Conservation (phyloP, 169 alveolate genomes). For the Cryptosporidium bovis region DNA sequence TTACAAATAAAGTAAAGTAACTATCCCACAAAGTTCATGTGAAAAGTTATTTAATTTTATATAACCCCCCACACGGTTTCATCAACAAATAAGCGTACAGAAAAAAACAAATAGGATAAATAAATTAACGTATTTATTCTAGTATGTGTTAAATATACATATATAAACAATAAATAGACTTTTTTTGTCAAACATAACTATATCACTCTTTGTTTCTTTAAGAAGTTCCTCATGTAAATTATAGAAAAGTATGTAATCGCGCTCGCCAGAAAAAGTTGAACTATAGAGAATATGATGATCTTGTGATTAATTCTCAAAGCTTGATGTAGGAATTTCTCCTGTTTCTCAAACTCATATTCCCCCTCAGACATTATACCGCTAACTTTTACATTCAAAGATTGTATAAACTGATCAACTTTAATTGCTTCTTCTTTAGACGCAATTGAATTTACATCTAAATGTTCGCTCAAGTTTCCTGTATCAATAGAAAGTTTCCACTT, state of each 20-base stretch:
- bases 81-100: not conserved
- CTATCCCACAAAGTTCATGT: constrained; percentile 1
- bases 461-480: constrained; percentile 69
- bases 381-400: constrained; percentile 20
- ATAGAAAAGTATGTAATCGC: constrained; percentile 24
- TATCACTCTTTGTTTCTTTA: constrained; percentile 49
- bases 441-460: constrained; percentile 27
- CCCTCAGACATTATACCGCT: constrained; percentile 27
- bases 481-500: constrained; percentile 80
- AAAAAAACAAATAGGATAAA: not conserved
- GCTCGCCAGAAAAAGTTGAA: constrained; percentile 19
- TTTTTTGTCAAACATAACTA: not conserved
- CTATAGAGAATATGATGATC: constrained; percentile 28
- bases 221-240: constrained; percentile 36
- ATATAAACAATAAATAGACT: no score
- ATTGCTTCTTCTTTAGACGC: constrained; percentile 56
- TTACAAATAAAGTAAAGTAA: not conserved
- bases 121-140: not conserved
- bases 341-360: constrained; percentile 61
- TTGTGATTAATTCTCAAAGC: constrained; percentile 40
- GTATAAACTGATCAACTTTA: constrained; percentile 34
- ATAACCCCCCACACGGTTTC: constrained; percentile 6
- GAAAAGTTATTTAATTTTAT: not conserved
- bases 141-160: not conserved
- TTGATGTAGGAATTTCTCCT: constrained; percentile 32